Percentiles rank a stretch among this genome's conserved stretches.
These are phyloP conservation scores for Ustilago tritici DNA, from an alignment of 1,284 basidiomycete genomes.

Conservation along the genomic window DNA sequence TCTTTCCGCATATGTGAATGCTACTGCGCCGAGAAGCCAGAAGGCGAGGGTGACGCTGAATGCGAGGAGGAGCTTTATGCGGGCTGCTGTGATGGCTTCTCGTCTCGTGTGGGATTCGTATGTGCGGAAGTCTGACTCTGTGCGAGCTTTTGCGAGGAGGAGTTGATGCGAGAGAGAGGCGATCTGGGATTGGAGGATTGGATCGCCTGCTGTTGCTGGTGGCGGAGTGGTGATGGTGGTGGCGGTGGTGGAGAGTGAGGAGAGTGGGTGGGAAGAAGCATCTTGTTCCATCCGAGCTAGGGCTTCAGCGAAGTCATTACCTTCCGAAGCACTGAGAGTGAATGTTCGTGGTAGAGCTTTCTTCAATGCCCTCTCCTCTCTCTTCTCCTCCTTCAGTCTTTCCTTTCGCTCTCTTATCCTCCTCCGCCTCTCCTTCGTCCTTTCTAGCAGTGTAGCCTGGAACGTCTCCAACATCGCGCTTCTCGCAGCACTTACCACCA, in stretches of 20 bases:
- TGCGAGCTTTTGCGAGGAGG: slow-evolving; percentile 17
- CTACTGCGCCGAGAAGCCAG: slow-evolving; percentile 73
- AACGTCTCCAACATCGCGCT: slow-evolving; percentile 78
- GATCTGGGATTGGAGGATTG: slow-evolving; percentile 34
- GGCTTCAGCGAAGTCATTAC: slow-evolving; percentile 34
- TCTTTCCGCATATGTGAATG: slow-evolving; percentile 74
- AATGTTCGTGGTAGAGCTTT: slow-evolving; percentile 30
- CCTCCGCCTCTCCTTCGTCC: slow-evolving; percentile 29
- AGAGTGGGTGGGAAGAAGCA: slow-evolving; percentile 8
- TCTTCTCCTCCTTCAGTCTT: slow-evolving; percentile 30
- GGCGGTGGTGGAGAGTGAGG: not conserved
- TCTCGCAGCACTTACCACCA: slow-evolving; percentile 77
- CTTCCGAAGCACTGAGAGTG: slow-evolving; percentile 1
- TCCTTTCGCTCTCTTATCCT: slow-evolving; percentile 26
- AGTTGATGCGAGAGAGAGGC: slow-evolving; percentile 23
- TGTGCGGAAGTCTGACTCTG: slow-evolving; percentile 33
- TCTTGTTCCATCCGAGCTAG: slow-evolving; percentile 33
- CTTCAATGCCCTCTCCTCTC: slow-evolving; percentile 28
- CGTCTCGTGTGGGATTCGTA: slow-evolving; percentile 33
- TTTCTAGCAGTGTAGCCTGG: slow-evolving; percentile 51
- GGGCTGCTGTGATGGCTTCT: slow-evolving; percentile 24
- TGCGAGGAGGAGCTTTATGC: slow-evolving; percentile 29
- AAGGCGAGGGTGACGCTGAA: slow-evolving; percentile 72
- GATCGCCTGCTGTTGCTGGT: slow-evolving; percentile 24
- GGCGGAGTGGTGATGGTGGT: not conserved